A percentile compares a stretch with the other conserved stretches of the same genome.
phyloP scores from a whole-genome alignment of 202 grass and related monocot genomes.

The Sporobolus alterniflorus region DNA sequence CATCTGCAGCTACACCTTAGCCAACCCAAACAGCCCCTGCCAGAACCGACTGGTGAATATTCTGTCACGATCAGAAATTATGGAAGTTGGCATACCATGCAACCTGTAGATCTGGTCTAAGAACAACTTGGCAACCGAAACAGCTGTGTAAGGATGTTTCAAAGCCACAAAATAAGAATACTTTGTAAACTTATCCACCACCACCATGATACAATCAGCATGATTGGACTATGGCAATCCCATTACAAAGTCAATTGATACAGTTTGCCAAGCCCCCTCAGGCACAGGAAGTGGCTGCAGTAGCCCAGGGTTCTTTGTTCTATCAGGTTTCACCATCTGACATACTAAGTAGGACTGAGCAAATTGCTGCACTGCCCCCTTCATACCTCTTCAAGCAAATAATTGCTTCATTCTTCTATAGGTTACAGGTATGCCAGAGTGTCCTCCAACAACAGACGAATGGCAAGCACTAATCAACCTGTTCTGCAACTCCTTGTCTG shows the following conservation, averaged over 20 bases:
- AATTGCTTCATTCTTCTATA: not conserved
- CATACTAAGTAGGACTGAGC: not conserved
- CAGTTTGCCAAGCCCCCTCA: not conserved
- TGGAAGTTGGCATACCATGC: not conserved
- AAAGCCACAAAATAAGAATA: not conserved
- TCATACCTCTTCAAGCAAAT: not conserved
- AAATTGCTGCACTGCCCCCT: rapidly evolving
- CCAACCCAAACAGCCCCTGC: rapidly evolving
- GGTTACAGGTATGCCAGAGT: not conserved
- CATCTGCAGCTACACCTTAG: not conserved
- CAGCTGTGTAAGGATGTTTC: not conserved
- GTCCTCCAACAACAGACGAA: too few species aligned
- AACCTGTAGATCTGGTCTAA: not conserved
- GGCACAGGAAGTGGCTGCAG: not conserved
- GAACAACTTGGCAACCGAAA: rapidly evolving
- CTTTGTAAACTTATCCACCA: not conserved
- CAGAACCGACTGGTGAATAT: not conserved
- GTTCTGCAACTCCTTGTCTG: too few species aligned
- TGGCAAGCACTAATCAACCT: too few species aligned
- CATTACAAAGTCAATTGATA: not conserved
- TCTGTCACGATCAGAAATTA: not conserved
- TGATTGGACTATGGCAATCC: not conserved
- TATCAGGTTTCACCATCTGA: not conserved
- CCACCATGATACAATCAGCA: not conserved
- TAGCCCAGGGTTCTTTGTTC: not conserved